Base-by-base conservation (phyloP, 106 monocot genomes). In the Gastrodia elata region DNA sequence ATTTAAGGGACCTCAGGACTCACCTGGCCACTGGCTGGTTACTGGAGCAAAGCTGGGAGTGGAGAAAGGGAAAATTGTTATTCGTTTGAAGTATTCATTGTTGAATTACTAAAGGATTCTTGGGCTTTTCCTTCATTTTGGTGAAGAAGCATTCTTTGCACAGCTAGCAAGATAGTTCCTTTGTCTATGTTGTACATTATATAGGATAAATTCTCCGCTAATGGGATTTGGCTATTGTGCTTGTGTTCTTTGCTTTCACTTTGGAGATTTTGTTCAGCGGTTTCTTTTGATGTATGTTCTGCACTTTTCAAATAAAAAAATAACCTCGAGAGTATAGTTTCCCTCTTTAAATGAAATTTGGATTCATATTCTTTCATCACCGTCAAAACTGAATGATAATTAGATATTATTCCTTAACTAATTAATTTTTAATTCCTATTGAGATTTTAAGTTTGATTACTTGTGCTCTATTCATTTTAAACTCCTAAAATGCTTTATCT, bases 11-110 rank as follows among this genome's bases (percentile, higher is more conserved):
- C 90, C 93, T 0, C 80, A 88, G 74, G 90, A 98, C 69, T 74
- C 82, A 0, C 97, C 97, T 0, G 93, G 97, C 6, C 93, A 98
- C 65, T 98, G 97, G 97, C 67, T 98, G 55, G 88, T 98, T 15
- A 98, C 97, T 0, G 97, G 97, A 11, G 97, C 79, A 11, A 98
- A 93, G 82, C 86, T 93, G 43, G 97, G 90, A 26, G 84, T 97
- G 10, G 84, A 97, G 83, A 97, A 93, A 64, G 90, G 93, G 46
- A 92, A 71, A 88, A 93, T 93, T 61, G 75, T 90, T 70, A 56
- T 93, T 10, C 80, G 97, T 73, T 88, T 90, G 16, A 97, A 97
- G 77, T 97, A 93, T 81, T 97, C 97, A 0, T 87, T 97, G 70
- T 73, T 97, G 39, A 93, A 93, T 73, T 93, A 93, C 78, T 97